Conservation (phyloP, 2,329 filamentous ascomycete species). For the Colletotrichum sp. region DNA sequence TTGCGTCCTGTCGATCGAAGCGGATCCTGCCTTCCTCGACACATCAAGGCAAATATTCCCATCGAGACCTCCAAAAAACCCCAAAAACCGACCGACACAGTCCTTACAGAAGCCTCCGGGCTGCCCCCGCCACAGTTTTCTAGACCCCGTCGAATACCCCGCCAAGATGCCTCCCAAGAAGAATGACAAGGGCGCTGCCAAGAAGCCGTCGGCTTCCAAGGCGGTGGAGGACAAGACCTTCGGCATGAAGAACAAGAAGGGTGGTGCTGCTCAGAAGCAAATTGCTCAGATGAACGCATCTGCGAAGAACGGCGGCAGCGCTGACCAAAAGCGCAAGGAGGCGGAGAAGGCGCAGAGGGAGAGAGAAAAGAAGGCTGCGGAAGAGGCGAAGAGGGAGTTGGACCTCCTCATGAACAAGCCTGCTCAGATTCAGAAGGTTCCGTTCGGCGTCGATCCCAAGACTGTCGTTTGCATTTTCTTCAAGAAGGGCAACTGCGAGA, state of each 20-base stretch:
- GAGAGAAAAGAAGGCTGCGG: constrained; percentile 89
- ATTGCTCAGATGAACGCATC: constrained; percentile 85
- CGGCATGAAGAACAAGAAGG: constrained; percentile 99
- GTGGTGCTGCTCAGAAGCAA: constrained; percentile 84
- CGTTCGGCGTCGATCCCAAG: constrained; percentile 97
- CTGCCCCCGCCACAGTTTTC: neutral
- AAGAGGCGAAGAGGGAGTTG: constrained; percentile 80
- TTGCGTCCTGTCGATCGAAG: constrained; percentile 13
- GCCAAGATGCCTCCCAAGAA: constrained; percentile 77
- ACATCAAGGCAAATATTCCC: neutral
- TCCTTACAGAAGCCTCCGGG: neutral
- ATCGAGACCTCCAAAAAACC: neutral
- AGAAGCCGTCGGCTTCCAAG: constrained; percentile 64
- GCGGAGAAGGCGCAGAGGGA: constrained; percentile 72
- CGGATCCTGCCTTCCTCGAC: neutral
- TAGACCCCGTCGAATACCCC: constrained; percentile 23
- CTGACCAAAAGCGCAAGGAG: constrained; percentile 84
- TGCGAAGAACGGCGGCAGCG: constrained; percentile 74
- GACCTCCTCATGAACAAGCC: constrained; percentile 88
- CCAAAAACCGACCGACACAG: neutral
- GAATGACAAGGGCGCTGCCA: constrained; percentile 49
- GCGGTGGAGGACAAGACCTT: constrained; percentile 93
- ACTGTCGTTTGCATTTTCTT: constrained; percentile 95
- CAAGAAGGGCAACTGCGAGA: constrained; percentile 97
- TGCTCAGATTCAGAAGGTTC: constrained; percentile 95